Evolutionary conservation across 345 rosid species (phyloP).

Genomic region (Lumnitzera littorea): DNA sequence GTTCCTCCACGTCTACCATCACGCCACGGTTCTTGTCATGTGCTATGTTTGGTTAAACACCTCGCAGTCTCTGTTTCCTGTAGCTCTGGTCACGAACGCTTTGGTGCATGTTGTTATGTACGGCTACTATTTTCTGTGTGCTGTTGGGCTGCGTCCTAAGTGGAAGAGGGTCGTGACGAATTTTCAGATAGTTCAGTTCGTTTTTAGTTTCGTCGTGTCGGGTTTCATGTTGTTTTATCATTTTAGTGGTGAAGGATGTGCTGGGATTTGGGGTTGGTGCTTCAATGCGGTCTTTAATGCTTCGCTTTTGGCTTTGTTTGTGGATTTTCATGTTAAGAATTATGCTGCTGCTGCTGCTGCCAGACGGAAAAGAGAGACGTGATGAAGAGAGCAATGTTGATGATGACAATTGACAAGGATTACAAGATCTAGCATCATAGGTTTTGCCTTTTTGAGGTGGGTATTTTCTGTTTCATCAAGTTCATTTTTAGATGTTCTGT

Average conservation of each 20-base stretch:
- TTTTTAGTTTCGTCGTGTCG: conserved; percentile 32
- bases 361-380: no score
- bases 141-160: conserved; percentile 44
- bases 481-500: no score
- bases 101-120: conserved; percentile 61
- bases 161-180: conserved; percentile 65
- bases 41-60: conserved; percentile 41
- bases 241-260: conserved; percentile 43
- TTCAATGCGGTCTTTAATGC: conserved; percentile 41
- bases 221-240: conserved; percentile 36
- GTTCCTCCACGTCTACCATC: conserved; percentile 75
- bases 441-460: no score
- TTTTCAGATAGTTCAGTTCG: conserved; percentile 55
- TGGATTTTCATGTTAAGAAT: conserved; percentile 40
- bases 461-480: no score
- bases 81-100: conserved; percentile 46
- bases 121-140: conserved; percentile 37
- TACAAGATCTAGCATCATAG: no score
- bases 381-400: no score
- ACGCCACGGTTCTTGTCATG: conserved; percentile 50
- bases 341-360: conserved; percentile 15
- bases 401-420: no score
- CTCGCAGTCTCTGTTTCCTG: conserved; percentile 42
- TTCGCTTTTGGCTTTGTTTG: conserved; percentile 43
- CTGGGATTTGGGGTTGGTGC: conserved; percentile 54